phyloP scores from a whole-genome alignment of 2,329 filamentous ascomycete genomes.

The Stachybotrys echinatus region DNA sequence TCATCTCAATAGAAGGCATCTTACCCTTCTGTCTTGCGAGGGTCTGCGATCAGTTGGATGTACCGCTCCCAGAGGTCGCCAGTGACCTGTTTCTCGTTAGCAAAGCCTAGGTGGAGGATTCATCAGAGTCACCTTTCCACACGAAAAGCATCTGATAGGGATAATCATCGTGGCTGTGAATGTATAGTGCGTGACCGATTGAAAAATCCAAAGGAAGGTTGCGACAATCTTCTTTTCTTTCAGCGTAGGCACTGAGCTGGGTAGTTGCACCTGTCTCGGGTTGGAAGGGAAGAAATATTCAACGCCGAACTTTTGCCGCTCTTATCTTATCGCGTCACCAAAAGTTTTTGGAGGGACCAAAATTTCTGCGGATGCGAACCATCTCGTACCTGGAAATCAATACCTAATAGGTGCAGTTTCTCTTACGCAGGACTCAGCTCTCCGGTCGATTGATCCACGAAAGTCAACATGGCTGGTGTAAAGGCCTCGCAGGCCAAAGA shows the following conservation, averaged over 20 bases:
- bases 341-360: slow-evolving; percentile 35
- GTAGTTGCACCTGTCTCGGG: too few relatives aligned
- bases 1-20: slow-evolving; percentile 14
- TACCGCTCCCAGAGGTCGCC: slow-evolving; percentile 98
- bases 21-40: slow-evolving; percentile 66
- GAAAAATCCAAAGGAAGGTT: not conserved
- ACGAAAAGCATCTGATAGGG: slow-evolving; percentile 96
- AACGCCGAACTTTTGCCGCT: slow-evolving; percentile 23
- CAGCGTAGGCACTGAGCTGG: too few relatives aligned
- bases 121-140: slow-evolving; percentile 75
- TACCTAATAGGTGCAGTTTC: not conserved
- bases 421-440: not conserved
- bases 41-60: slow-evolving; percentile 76
- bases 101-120: slow-evolving; percentile 1
- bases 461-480: slow-evolving; percentile 26
- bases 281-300: too few relatives aligned
- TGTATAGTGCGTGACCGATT: slow-evolving; percentile 3
- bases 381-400: slow-evolving; percentile 3
- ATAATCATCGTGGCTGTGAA: slow-evolving; percentile 81
- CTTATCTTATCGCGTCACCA: slow-evolving; percentile 36
- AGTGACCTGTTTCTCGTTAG: slow-evolving; percentile 64
- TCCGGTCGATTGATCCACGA: not conserved
- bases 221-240: not conserved
- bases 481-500: slow-evolving; percentile 26
- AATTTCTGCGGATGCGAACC: slow-evolving; percentile 26